A percentile compares a stretch with the other conserved stretches of the same genome.
Conservation (phyloP, 2,329 filamentous ascomycete genomes). For the Neopestalotiopsis sp. region DNA sequence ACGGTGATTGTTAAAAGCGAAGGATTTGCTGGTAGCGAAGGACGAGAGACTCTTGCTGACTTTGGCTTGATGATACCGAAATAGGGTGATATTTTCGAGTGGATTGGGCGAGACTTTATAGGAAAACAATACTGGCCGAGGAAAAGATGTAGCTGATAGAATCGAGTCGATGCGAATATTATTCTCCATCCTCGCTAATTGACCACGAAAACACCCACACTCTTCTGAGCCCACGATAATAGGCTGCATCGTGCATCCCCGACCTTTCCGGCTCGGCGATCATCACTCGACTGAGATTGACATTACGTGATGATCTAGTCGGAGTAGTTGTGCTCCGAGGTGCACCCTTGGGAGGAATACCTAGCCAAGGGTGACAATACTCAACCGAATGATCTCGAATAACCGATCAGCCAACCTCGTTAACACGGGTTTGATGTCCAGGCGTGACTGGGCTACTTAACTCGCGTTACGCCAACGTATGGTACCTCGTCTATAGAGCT, state of each 20-base stretch:
- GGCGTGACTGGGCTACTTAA: conserved; percentile 10
- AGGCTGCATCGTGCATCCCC: conserved; percentile 2
- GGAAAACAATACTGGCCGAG: background rate
- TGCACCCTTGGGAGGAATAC: no score
- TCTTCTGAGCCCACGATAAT: background rate
- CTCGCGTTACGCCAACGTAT: background rate
- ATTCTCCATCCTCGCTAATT: background rate
- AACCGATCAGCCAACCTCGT: background rate
- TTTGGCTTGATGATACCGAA: background rate
- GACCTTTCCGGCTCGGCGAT: conserved; percentile 7
- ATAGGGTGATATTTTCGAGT: background rate
- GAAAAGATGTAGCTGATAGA: background rate
- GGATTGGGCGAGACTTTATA: conserved; percentile 3
- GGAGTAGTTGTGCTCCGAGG: background rate
- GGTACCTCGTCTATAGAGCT: background rate
- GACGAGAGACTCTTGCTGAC: background rate
- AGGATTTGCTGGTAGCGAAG: background rate
- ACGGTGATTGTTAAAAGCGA: no score
- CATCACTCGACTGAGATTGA: background rate
- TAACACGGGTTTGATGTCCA: no score
- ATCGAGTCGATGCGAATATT: background rate
- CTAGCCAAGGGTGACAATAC: background rate
- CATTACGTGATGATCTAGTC: conserved; percentile 7
- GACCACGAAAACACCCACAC: background rate
- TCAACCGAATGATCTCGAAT: background rate